Percentiles rank a stretch among this genome's conserved stretches.
These are phyloP conservation scores for Collybiopsis confluens DNA, from an alignment of 768 basidiomycete species.

Conservation along the genomic window DNA sequence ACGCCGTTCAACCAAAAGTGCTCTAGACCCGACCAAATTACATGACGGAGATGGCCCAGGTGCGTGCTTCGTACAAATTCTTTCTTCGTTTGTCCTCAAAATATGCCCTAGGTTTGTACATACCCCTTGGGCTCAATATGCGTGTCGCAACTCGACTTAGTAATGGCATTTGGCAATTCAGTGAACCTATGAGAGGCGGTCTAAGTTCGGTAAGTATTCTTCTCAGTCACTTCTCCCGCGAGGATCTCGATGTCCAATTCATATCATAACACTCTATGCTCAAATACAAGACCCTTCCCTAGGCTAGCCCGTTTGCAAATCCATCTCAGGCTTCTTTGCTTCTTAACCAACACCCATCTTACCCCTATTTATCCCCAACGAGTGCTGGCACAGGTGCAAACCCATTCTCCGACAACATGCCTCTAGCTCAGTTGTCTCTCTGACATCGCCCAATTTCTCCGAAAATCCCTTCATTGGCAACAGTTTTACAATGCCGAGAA, in stretches of 20 bases:
- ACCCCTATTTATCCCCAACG: neutral
- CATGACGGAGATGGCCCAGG: too few relatives aligned
- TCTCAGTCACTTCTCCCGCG: too few relatives aligned
- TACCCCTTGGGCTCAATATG: slow-evolving; percentile 2
- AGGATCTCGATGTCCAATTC: too few relatives aligned
- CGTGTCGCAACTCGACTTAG: neutral
- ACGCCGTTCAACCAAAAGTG: slow-evolving; percentile 1
- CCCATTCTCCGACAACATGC: neutral
- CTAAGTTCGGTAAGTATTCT: neutral
- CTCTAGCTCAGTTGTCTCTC: neutral
- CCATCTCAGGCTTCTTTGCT: neutral
- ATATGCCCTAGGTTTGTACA: slow-evolving; percentile 2
- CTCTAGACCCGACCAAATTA: neutral
- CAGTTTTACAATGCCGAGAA: neutral
- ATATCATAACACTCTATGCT: too few relatives aligned
- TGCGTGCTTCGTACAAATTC: too few relatives aligned
- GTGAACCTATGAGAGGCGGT: slow-evolving; percentile 1
- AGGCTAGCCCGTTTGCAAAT: neutral
- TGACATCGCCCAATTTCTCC: neutral
- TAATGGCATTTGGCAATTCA: slow-evolving; percentile 1
- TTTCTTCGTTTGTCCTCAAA: too few relatives aligned
- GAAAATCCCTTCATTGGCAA: neutral
- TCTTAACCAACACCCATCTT: neutral
- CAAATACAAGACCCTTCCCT: too few relatives aligned
- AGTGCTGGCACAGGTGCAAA: neutral